Evolutionary conservation across 306 rosid species (phyloP).

Genomic region (Vigna mungo): DNA sequence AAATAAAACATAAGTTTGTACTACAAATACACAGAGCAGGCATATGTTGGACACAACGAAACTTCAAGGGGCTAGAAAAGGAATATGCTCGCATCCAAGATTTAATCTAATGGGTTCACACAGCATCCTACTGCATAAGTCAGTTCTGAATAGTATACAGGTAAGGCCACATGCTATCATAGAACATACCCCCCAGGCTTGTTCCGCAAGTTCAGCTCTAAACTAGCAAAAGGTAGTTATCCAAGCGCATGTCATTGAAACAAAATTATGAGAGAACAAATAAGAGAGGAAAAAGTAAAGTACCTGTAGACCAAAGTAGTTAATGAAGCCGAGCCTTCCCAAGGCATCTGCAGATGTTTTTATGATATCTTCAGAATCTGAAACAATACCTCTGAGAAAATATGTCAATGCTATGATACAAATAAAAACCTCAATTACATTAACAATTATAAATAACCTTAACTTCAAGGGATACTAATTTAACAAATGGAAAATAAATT

Average conservation of each 20-base stretch:
- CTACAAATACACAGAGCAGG: background rate
- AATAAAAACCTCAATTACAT: conserved; percentile 35
- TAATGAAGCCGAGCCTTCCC: conserved; percentile 85
- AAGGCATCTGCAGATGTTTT: conserved; percentile 82
- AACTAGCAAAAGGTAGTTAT: conserved; percentile 11
- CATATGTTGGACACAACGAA: background rate
- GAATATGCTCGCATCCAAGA: background rate
- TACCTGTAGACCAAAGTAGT: conserved; percentile 98
- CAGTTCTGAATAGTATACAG: background rate
- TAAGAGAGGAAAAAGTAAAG: conserved; percentile 34
- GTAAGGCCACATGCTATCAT: background rate
- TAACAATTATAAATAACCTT: conserved; percentile 18
- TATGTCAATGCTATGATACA: conserved; percentile 44
- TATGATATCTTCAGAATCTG: conserved; percentile 84
- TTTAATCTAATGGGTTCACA: background rate
- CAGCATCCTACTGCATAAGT: conserved; percentile 3
- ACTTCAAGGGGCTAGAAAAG: conserved; percentile 1
- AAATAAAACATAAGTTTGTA: background rate
- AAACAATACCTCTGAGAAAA: conserved; percentile 88
- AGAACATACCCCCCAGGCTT: background rate
- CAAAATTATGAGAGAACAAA: conserved; percentile 33
- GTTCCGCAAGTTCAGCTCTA: background rate
- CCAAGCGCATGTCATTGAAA: conserved; percentile 16
- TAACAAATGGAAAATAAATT: conserved; percentile 34
- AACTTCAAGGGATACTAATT: background rate